Evolutionary conservation across 768 basidiomycete species (phyloP), one percentile per base, ranked within the genome.

Genomic region (Trametes villosa): DNA sequence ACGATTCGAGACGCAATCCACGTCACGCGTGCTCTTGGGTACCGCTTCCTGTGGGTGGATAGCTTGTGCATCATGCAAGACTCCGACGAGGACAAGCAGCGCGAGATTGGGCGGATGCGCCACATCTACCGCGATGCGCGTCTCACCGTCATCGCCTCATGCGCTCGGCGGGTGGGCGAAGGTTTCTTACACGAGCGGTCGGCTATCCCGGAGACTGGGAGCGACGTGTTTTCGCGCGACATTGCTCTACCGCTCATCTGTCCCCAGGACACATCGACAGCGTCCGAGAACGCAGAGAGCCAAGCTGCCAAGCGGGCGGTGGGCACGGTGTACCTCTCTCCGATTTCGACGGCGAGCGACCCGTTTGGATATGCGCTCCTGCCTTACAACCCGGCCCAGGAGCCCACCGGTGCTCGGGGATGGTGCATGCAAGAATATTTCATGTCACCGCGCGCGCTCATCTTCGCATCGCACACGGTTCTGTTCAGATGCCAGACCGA

Each of bases 11-110:
- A 57, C 40, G 44, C 56, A 5, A 44, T 57, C 2, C 20, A 33
- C 11, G 33, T 57, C 3, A 33, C 42, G 33, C 30, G 38, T 11
- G 22, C 48, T 24, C 47, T 57, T 13, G 45, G 36, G 3, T 9
- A 18, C 11, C 34, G 33, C 11, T 57, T 3, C 27, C 45, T 57
- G 9, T 57, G 56, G 56, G 34, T 24, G 2, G 56, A 49, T 24
- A 45, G 29, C 18, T 20, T 57, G 13, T 57, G 56, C 46, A 57
- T 57, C 46, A 38, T 57, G 6, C 56, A 57, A 20, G 56, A 57
- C 34, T 36, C 33, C 8, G 13, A 20, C 15, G 30, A 33, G 17
- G 56, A 57, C 56, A 31, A 31, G 22, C 31, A 5, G 29, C 48
- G 31, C 12, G 48, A 49, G 48, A 8, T 49, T 7, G 30, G 18